These are phyloP conservation scores for Hordeum pubiflorum DNA, from an alignment of 202 grass and related monocot species.

Conservation along the genomic window DNA sequence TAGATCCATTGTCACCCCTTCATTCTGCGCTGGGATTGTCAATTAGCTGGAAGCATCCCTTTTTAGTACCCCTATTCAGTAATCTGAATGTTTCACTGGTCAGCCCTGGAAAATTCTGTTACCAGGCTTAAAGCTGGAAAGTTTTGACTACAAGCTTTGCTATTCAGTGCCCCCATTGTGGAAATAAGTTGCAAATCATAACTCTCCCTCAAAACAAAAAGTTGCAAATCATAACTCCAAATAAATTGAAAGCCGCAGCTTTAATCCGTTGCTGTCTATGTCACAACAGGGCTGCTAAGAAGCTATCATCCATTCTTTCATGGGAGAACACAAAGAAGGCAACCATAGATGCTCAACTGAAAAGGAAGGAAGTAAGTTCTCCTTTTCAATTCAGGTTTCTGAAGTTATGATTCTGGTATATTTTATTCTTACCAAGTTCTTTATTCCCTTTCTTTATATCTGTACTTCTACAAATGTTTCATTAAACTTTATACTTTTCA, in stretches of 20 bases:
- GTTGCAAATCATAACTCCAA: background rate
- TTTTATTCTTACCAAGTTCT: background rate
- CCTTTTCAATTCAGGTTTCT: background rate
- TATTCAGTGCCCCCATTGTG: background rate
- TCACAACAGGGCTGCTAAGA: constrained; percentile 48
- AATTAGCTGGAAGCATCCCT: background rate
- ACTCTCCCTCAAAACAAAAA: too few relatives aligned
- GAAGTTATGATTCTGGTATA: background rate
- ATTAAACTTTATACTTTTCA: background rate
- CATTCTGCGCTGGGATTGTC: background rate
- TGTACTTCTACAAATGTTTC: background rate
- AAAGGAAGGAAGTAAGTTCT: constrained; percentile 49
- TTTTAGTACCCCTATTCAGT: background rate
- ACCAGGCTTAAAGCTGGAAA: background rate
- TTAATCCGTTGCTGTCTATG: background rate
- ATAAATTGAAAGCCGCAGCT: background rate
- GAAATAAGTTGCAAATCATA: background rate
- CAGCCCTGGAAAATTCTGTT: background rate
- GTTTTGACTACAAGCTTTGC: background rate
- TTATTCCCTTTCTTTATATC: background rate
- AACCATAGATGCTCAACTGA: constrained; percentile 41
- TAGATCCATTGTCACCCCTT: background rate
- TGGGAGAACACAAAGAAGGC: constrained; percentile 78
- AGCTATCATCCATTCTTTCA: constrained; percentile 39
- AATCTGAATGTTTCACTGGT: background rate